Evolutionary conservation across 2,329 filamentous ascomycete genomes (phyloP).

Genomic region (Beauveria varroae): DNA sequence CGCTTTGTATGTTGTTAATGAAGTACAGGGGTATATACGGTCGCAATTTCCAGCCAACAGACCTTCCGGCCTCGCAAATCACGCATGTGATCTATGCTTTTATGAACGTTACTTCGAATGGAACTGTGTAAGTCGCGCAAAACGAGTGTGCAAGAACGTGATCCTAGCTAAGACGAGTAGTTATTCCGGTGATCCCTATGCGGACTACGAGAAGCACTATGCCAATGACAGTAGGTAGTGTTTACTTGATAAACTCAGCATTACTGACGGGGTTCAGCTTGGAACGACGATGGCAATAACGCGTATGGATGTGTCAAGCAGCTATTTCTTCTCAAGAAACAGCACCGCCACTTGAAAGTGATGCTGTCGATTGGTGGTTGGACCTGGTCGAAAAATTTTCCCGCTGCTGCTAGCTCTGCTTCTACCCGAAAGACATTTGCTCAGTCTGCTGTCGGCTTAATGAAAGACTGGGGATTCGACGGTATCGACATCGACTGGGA

Average conservation of each 20-base stretch:
- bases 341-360: conserved; percentile 68
- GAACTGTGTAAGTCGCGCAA: conserved; percentile 53
- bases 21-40: conserved; percentile 60
- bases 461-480: conserved; percentile 64
- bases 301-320: conserved; percentile 78
- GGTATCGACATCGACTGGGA: conserved; percentile 38
- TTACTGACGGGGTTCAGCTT: conserved; percentile 29
- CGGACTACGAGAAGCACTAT: conserved; percentile 69
- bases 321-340: conserved; percentile 67
- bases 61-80: conserved; percentile 61
- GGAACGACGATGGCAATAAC: conserved; percentile 60
- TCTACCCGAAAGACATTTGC: conserved; percentile 61
- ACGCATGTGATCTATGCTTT: conserved; percentile 79
- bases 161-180: conserved; percentile 22
- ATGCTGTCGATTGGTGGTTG: conserved; percentile 79
- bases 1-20: neutral
- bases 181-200: conserved; percentile 59
- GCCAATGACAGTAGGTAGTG: conserved; percentile 48
- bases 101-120: conserved; percentile 63
- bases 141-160: no score
- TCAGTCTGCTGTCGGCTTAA: conserved; percentile 55
- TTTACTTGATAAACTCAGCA: neutral
- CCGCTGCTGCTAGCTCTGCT: conserved; percentile 55
- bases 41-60: conserved; percentile 62
- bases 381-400: conserved; percentile 75